Evolutionary conservation across 495 filamentous ascomycete genomes (phyloP).

Genomic region (Penicillium angulare): DNA sequence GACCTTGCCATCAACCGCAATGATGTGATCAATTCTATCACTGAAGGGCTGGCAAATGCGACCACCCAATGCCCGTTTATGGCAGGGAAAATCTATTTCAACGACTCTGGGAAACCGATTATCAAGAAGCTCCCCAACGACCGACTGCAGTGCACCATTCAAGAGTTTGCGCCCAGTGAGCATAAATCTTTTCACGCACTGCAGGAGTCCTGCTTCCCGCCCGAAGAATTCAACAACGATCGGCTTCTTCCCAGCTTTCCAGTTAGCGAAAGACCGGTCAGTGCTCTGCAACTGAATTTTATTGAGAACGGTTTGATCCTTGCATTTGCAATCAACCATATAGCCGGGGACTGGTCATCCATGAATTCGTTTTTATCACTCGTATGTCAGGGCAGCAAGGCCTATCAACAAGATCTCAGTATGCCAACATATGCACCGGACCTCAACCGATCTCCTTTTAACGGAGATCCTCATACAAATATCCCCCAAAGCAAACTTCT

Average conservation of each 20-base stretch:
- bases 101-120: constrained; percentile 16
- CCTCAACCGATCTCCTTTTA: constrained; percentile 21
- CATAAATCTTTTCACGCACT: constrained; percentile 15
- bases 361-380: constrained; percentile 24
- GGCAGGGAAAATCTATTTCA: constrained; percentile 18
- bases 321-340: constrained; percentile 19
- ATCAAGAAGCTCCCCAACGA: constrained; percentile 9
- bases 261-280: constrained; percentile 9
- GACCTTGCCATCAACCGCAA: not conserved
- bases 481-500: constrained; percentile 11
- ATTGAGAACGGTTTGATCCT: constrained; percentile 25
- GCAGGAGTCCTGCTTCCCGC: constrained; percentile 16
- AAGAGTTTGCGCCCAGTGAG: constrained; percentile 9
- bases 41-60: constrained; percentile 22
- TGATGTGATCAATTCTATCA: constrained; percentile 15
- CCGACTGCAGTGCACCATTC: constrained; percentile 11
- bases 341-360: constrained; percentile 26
- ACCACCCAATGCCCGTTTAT: constrained; percentile 21
- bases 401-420: constrained; percentile 8
- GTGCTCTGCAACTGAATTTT: constrained; percentile 21
- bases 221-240: constrained; percentile 12
- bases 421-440: constrained; percentile 19
- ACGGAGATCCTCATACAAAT: constrained; percentile 1
- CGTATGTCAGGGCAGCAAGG: constrained; percentile 21
- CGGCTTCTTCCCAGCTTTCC: constrained; percentile 12